phyloP scores from a whole-genome alignment of 768 basidiomycete genomes.

The Serendipita sp. region DNA sequence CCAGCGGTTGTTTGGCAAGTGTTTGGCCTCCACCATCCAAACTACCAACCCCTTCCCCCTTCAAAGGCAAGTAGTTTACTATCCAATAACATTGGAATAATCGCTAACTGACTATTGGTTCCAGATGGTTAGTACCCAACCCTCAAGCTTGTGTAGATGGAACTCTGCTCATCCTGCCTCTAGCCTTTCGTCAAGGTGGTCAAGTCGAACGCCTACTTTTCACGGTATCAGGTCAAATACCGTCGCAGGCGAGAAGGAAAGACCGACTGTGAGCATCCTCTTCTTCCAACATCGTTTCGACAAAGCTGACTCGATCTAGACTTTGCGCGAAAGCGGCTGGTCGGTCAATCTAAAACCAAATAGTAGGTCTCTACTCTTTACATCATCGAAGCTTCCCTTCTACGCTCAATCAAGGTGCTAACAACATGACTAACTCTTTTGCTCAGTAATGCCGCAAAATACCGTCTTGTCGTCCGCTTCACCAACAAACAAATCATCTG shows the following conservation, averaged over 20 bases:
- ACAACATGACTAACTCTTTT: not conserved
- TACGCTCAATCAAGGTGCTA: not conserved
- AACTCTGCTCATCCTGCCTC: not conserved
- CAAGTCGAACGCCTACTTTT: conserved; percentile 96
- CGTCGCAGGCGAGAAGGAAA: conserved; percentile 94
- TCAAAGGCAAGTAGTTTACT: conserved; percentile 1
- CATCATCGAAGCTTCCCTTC: not conserved
- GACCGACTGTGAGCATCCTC: conserved; percentile 65
- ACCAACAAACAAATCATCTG: conserved; percentile 93
- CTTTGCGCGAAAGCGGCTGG: conserved; percentile 93
- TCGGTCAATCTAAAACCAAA: conserved; percentile 99
- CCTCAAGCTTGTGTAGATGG: not conserved
- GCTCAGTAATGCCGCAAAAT: conserved; percentile 85
- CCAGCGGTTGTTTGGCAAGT: not conserved
- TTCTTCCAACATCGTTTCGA: not conserved
- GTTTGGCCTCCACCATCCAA: conserved; percentile 1
- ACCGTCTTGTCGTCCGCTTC: conserved; percentile 97
- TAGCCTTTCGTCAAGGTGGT: conserved; percentile 92
- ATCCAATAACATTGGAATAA: conserved; percentile 7
- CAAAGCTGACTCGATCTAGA: conserved; percentile 28
- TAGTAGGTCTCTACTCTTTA: conserved; percentile 38
- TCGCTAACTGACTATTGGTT: conserved; percentile 9
- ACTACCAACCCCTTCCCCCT: not conserved
- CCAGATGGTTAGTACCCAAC: not conserved
- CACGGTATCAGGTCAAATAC: conserved; percentile 97